These are phyloP conservation scores for Trichoderma gracile DNA, from an alignment of 2,329 filamentous ascomycete species.

Conservation along the genomic window DNA sequence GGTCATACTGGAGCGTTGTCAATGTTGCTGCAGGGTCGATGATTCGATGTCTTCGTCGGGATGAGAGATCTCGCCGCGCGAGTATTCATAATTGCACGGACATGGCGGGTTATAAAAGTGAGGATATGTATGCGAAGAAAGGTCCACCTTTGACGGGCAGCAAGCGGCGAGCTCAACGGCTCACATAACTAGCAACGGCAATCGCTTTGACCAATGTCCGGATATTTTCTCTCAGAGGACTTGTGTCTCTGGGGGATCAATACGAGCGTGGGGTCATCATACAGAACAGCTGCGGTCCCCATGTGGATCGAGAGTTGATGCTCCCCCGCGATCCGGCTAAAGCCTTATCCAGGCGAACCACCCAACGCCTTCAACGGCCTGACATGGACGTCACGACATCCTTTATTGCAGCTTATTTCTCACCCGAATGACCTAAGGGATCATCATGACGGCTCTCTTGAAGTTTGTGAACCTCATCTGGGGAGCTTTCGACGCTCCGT, in stretches of 20 bases:
- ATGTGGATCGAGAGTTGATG: neutral
- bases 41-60: too few relatives aligned
- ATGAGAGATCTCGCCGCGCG: too few relatives aligned
- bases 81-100: neutral
- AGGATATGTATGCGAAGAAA: neutral
- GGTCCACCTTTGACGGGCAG: neutral
- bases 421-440: neutral
- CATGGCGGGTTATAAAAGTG: neutral
- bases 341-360: constrained; percentile 11
- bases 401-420: neutral
- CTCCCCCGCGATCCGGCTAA: constrained; percentile 13
- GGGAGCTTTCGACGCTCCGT: neutral
- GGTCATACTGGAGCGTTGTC: neutral
- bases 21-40: neutral
- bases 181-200: neutral
- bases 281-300: neutral
- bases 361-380: neutral
- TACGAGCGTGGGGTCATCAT: constrained; percentile 1
- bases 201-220: constrained; percentile 15
- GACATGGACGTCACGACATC: neutral
- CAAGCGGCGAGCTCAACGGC: neutral
- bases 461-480: neutral
- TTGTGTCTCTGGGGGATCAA: neutral
- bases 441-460: neutral
- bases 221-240: neutral